phyloP scores from a whole-genome alignment of 306 rosid genomes.

The Ammopiptanthus mongolicus region DNA sequence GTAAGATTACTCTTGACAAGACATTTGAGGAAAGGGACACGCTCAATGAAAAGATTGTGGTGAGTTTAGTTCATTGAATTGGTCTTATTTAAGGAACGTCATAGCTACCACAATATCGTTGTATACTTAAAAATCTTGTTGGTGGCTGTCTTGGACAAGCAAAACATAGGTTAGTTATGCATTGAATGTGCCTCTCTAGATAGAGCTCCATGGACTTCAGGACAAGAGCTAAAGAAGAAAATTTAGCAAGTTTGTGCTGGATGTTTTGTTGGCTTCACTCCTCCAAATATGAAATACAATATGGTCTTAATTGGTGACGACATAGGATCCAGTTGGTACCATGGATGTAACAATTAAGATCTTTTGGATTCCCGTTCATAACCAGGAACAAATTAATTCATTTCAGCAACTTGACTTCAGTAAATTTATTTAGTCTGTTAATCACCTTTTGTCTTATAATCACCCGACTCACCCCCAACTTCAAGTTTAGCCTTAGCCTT shows the following conservation, averaged over 20 bases:
- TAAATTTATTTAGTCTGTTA: not conserved
- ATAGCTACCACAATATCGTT: not conserved
- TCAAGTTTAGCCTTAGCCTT: not conserved
- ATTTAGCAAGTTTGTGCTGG: not conserved
- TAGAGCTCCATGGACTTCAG: not conserved
- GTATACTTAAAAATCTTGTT: not conserved
- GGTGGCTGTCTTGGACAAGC: slow-evolving; percentile 2
- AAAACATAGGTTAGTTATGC: not conserved
- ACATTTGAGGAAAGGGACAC: slow-evolving; percentile 93
- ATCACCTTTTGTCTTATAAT: not conserved
- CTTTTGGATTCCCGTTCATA: not conserved
- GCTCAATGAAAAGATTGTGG: slow-evolving; percentile 88
- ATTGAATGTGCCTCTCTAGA: not conserved
- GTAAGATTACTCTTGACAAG: slow-evolving; percentile 94
- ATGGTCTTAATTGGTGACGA: not conserved
- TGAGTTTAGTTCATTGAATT: slow-evolving; percentile 32
- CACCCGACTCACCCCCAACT: not conserved
- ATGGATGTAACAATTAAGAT: not conserved
- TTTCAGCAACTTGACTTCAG: not conserved
- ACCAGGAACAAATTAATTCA: not conserved
- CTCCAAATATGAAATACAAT: not conserved
- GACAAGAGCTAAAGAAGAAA: not conserved
- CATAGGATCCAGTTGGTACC: not conserved
- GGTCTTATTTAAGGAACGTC: not conserved
- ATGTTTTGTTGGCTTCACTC: not conserved